Percentiles rank a stretch among this genome's conserved stretches.
These are phyloP conservation scores for Carpinus viminea DNA, from an alignment of 306 rosid genomes.

Conservation along the genomic window DNA sequence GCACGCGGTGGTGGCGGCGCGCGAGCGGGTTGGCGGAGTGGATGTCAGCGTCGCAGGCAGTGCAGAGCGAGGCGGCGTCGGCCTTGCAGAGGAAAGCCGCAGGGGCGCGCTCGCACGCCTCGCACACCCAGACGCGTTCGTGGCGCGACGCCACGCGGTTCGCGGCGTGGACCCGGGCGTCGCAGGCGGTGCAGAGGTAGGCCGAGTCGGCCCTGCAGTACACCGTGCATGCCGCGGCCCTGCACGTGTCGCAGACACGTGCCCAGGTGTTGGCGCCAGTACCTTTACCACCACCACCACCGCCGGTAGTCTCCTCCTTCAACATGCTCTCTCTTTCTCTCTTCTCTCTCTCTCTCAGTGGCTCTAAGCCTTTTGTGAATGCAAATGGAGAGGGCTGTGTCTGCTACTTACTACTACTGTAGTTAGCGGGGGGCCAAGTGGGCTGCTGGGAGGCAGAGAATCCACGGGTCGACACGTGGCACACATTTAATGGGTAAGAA, in stretches of 20 bases:
- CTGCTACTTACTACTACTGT: too few relatives aligned
- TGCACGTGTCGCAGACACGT: conserved; percentile 72
- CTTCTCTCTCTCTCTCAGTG: not conserved
- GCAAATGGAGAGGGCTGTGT: not conserved
- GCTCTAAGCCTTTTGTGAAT: not conserved
- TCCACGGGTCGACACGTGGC: conserved; percentile 63
- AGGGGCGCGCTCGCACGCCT: conserved; percentile 84
- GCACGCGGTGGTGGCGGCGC: conserved; percentile 90
- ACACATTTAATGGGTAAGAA: conserved; percentile 40
- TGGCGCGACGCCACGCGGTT: conserved; percentile 60
- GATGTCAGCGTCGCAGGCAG: conserved; percentile 77
- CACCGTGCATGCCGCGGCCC: conserved; percentile 50
- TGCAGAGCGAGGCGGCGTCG: conserved; percentile 82
- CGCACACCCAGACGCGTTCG: conserved; percentile 87
- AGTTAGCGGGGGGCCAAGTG: not conserved
- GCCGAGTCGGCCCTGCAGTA: conserved; percentile 71
- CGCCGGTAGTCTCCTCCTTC: conserved; percentile 32
- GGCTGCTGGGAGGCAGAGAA: conserved; percentile 34
- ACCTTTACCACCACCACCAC: conserved; percentile 6
- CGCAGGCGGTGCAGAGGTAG: conserved; percentile 60
- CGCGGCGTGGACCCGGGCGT: conserved; percentile 56
- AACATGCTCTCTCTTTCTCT: conserved; percentile 25
- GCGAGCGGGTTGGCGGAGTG: conserved; percentile 95
- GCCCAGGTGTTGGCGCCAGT: conserved; percentile 37
- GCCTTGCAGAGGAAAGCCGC: conserved; percentile 89